Evolutionary conservation across 2,329 filamentous ascomycete genomes (phyloP), one percentile per base, ranked within the genome.

Genomic region (Spiromastix sp.): DNA sequence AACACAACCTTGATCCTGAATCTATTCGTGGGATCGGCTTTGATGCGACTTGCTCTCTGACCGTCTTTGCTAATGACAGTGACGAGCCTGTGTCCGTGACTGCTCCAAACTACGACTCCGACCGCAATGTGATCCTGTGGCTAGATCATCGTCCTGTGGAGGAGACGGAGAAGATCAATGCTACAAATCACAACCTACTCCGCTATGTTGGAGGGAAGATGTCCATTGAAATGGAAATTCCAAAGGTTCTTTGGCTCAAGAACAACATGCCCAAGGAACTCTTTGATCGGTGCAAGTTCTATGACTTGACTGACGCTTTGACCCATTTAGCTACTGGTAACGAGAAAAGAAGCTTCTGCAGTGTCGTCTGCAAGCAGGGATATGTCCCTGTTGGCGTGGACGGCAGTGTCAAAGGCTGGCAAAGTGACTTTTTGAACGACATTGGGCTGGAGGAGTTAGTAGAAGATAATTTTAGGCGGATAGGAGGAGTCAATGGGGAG

Each of bases 211-310:
- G 91, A 48, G 91, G 91, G 44, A 89, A 82, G 57, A 98, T 98
- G 91, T 94, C 85, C 57, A 89, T 95, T 46, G 91, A 98, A 68
- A 98, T 98, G 91, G 91, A 98, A 60, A 93, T 98, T 37, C 91
- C 91, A 44, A 98, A 98, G 66, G 85, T 95, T 1, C 71, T 96
- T 39, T 98, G 91, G 91, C 72, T 98, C 55, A 96, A 96, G 72
- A 94, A 94, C 62, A 76, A 96, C 64, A 96, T 98, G 91, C 82
- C 91, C 2, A 72, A 81, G 37, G 84, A 94, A 50, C 69, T 91
- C 11, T 98, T 96, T 51, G 79, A 80, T 37, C 78, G 81, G 42
- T 95, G 87, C 77, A 95, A 94, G 61, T 98, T 98, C 56, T 98
- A 94, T 60, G 91, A 98, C 54, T 64, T 98, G 51, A 79, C 79